Evolutionary conservation across 2,329 filamentous ascomycete genomes (phyloP), one percentile per base, ranked within the genome.

Genomic region (Mollisia scopiformis): DNA sequence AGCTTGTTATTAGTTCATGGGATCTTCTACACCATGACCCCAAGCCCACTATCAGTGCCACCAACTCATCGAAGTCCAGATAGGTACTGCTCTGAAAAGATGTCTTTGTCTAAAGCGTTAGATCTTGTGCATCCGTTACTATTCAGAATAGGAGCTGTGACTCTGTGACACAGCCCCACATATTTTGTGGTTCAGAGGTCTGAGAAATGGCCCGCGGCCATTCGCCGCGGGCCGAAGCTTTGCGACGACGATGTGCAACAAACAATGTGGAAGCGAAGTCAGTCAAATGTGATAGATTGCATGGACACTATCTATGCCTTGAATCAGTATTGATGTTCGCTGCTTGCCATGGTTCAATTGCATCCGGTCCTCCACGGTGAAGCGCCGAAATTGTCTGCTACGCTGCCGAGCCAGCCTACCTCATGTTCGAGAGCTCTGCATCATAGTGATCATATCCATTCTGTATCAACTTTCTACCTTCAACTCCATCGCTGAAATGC

Each of bases 401-500:
- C n/a, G 37, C 37, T 7, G 8, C 21, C 14, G n/a, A 19, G 23
- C n/a, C 10, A 37, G 31, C 13, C 33, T n/a, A 5, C 11, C 3
- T 14, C 3, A 19, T 21, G n/a, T 2, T 6, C 13, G 39, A 23
- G n/a, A n/a, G n/a, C n/a, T n/a, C n/a, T 43, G 21, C 21, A 27
- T 25, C n/a, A 27, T 47, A 23, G 25, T 23, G 8, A 27, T 47
- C 21, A 47, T 10, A 27, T 47, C 4, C 16, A 23, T 27, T 13
- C 43, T 28, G 23, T 51, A 35, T 51, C 49, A 51, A 31, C 27
- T 57, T 51, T 57, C 37, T 56, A 57, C 53, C 58, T 16, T 16
- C 21, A 30, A 60, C 56, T 53, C 46, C 58, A 53, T 43, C 58
- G 58, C 58, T 61, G 35, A 57, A 52, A 61, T 53, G 35, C 53